Base-by-base conservation (phyloP, 306 rosid genomes). In the Heteromeles arbutifolia region DNA sequence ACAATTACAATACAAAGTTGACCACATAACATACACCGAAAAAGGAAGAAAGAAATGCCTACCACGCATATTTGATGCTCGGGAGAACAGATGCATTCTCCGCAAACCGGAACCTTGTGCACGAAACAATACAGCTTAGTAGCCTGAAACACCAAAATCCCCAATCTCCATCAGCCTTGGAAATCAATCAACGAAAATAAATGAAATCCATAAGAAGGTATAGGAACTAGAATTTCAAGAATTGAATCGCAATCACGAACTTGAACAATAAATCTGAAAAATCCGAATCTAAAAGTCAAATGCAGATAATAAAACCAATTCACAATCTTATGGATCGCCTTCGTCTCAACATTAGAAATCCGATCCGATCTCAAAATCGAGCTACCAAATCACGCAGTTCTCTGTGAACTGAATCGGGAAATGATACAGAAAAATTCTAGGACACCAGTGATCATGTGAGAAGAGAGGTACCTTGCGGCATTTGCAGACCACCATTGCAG, bases 401-500 rank as follows among this genome's bases (percentile, higher is more conserved):
- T 45, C 48, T 25, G 44, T 43, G 37, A 84, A 77, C 43, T 6
- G 72, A 79, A 81, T 73, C 66, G 74, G 67, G 22, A 45, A 72
- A 63, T 67, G 37, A 63, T 41, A 18, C n/a, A 79, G 25, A 54
- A 63, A 59, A 77, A 83, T 59, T 68, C 34, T 11, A 65, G 10
- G 10, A 31, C 8, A 32, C 17, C 19, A 29, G 45, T 6, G 24
- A 66, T 28, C 10, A 50, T 3, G 34, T 29, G 70, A 48, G 65
- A 15, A 45, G 72, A 74, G 81, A 71, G 71, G 52, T 67, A 95
- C 99, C 97, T 95, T 95, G 84, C 97, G 97, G 90, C 99, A 95
- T 89, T 92, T 95, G 93, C 99, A 95, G 91, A 95, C 99, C 89
- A 95, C 99, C 99, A 95, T 95, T 85, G 90, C 93, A 88, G 83